phyloP scores from a whole-genome alignment of 257 asterid genomes.

The Solanum pennellii region DNA sequence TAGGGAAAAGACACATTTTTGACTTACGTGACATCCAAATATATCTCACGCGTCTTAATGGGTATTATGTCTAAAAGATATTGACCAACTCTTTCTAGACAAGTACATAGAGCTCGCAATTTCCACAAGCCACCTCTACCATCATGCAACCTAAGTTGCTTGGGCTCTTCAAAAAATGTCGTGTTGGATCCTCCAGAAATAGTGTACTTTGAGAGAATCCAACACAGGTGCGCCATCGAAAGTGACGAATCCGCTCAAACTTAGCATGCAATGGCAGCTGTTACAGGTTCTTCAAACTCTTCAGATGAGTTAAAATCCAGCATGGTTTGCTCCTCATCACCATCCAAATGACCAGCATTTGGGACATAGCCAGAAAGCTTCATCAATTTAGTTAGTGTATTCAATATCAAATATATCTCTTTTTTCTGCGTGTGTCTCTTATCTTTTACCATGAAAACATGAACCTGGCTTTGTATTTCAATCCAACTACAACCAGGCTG shows the following conservation, averaged over 20 bases:
- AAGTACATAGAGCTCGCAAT: neutral
- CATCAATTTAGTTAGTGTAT: neutral
- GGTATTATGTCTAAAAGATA: neutral
- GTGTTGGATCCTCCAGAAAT: neutral
- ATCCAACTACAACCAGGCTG: constrained; percentile 13
- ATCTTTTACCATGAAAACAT: constrained; percentile 6
- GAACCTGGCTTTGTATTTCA: constrained; percentile 2
- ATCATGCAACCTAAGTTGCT: neutral
- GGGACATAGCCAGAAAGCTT: constrained; percentile 1
- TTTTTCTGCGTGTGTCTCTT: neutral
- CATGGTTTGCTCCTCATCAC: neutral
- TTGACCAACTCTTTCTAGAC: neutral
- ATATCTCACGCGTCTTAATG: too few relatives aligned
- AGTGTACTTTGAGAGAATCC: neutral
- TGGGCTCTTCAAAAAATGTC: neutral
- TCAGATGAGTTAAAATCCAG: neutral
- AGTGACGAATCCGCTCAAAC: neutral
- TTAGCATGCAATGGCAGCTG: neutral
- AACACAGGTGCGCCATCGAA: rapidly evolving
- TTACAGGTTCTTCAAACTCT: neutral
- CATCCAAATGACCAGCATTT: neutral
- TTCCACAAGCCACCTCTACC: neutral
- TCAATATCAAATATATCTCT: neutral
- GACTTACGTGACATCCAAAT: too few relatives aligned
- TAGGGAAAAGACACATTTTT: too few relatives aligned